Conservation (phyloP, 768 basidiomycete species). For the Serpula lacrymans region DNA sequence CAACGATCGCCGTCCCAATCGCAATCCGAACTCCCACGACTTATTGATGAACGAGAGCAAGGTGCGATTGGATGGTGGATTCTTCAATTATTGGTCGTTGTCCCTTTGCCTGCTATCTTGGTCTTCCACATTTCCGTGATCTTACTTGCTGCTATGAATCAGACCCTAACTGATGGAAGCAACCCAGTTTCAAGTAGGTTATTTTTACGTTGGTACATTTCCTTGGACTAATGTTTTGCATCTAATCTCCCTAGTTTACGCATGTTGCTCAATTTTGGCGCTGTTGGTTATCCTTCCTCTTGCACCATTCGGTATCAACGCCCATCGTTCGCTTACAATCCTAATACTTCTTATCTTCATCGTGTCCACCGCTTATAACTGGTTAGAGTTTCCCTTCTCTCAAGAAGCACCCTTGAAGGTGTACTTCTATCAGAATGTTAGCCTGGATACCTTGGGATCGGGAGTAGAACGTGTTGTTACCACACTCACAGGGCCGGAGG, state of each 20-base stretch:
- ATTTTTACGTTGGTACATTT: neutral
- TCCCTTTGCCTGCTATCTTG: slow-evolving; percentile 53
- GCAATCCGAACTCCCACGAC: too few species aligned
- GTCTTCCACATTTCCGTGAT: slow-evolving; percentile 48
- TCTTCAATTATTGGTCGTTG: slow-evolving; percentile 49
- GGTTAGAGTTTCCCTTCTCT: slow-evolving; percentile 61
- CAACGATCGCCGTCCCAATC: slow-evolving; percentile 15
- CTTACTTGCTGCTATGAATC: slow-evolving; percentile 43
- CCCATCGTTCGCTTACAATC: slow-evolving; percentile 37
- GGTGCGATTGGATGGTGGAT: slow-evolving; percentile 51
- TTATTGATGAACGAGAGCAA: slow-evolving; percentile 9
- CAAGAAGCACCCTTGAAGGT: slow-evolving; percentile 60
- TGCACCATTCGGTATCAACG: slow-evolving; percentile 59
- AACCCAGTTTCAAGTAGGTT: slow-evolving; percentile 40
- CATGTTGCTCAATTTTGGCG: slow-evolving; percentile 39
- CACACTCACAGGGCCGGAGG: slow-evolving; percentile 39
- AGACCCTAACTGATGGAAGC: slow-evolving; percentile 65
- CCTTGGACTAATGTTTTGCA: slow-evolving; percentile 5
- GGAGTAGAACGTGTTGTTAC: slow-evolving; percentile 35
- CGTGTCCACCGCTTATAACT: slow-evolving; percentile 39
- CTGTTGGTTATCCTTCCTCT: slow-evolving; percentile 56
- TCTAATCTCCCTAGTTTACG: slow-evolving; percentile 50
- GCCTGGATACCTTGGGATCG: slow-evolving; percentile 32
- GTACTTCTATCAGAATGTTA: slow-evolving; percentile 63
- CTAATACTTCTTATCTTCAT: slow-evolving; percentile 40